A percentile compares a stretch with the other conserved stretches of the same genome.
Evolutionary conservation across 805 yeast species (phyloP).

Genomic region (Barnettozyma siamensis): DNA sequence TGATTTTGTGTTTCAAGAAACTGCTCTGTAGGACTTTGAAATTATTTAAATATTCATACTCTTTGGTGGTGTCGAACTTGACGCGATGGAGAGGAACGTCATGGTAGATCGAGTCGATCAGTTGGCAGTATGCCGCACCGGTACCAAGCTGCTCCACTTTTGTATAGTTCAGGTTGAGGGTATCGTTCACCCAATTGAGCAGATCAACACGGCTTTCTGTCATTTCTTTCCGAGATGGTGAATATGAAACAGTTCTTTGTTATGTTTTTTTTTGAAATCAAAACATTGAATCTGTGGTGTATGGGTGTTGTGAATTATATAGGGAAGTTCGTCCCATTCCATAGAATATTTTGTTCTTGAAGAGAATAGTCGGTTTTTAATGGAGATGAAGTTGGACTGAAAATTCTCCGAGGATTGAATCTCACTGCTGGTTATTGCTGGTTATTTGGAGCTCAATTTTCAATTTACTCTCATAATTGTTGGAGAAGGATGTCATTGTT

Average conservation of each 20-base stretch:
- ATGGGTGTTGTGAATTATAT: background rate
- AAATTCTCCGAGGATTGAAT: no score
- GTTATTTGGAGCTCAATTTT: no score
- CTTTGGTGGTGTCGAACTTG: constrained; percentile 61
- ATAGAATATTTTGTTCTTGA: no score
- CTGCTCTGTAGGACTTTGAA: constrained; percentile 81
- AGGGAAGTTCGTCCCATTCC: no score
- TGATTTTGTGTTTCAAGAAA: constrained; percentile 66
- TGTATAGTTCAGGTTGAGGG: constrained; percentile 56
- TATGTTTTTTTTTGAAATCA: background rate
- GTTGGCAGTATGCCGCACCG: constrained; percentile 93
- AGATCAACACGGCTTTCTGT: constrained; percentile 56
- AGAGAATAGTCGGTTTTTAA: no score
- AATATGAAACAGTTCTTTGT: background rate
- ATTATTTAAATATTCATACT: constrained; percentile 73
- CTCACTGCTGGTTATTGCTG: no score
- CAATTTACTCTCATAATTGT: no score
- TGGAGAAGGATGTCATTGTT: no score
- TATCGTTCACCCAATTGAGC: constrained; percentile 75
- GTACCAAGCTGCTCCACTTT: constrained; percentile 92
- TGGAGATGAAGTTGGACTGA: no score
- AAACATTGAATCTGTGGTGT: background rate
- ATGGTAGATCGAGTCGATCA: constrained; percentile 76
- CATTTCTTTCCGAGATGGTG: constrained; percentile 41
- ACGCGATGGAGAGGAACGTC: constrained; percentile 81